Percentiles rank a stretch among this genome's conserved stretches.
Evolutionary conservation across 495 filamentous ascomycete genomes (phyloP).

Genomic region (Viridothelium virens): DNA sequence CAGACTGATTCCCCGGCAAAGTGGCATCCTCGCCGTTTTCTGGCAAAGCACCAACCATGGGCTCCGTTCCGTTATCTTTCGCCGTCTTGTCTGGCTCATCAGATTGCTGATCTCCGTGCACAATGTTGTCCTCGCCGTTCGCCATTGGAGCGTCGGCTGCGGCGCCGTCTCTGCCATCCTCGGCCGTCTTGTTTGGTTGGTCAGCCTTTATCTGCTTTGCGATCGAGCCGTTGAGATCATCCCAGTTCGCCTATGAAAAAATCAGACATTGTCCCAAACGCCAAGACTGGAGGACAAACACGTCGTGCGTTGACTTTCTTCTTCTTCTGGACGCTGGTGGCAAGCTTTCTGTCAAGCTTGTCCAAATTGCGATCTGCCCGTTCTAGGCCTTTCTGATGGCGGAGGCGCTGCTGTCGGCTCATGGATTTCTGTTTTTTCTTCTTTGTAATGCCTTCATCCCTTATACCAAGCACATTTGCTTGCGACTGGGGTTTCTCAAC

Average conservation of each 20-base stretch:
- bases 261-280: not conserved
- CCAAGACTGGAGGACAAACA: not conserved
- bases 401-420: constrained; percentile 55
- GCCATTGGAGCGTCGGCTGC: not conserved
- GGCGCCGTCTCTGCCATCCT: not conserved
- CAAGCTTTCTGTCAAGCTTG: constrained; percentile 60
- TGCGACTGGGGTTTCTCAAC: constrained; percentile 43
- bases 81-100: not conserved
- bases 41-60: not conserved
- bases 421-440: constrained; percentile 51
- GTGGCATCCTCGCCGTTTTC: not conserved
- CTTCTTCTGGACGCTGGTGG: constrained; percentile 54
- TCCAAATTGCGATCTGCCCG: constrained; percentile 64
- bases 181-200: not conserved
- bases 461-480: constrained; percentile 56
- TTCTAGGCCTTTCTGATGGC: constrained; percentile 66
- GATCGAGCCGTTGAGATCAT: constrained; percentile 7
- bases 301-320: constrained; percentile 46
- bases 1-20: not conserved
- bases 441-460: constrained; percentile 56
- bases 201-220: not conserved
- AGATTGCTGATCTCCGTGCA: not conserved
- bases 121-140: not conserved
- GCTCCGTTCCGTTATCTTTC: not conserved
- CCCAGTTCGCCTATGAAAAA: not conserved